Evolutionary conservation across 306 rosid species (phyloP).

Genomic region (Datisca glomerata): DNA sequence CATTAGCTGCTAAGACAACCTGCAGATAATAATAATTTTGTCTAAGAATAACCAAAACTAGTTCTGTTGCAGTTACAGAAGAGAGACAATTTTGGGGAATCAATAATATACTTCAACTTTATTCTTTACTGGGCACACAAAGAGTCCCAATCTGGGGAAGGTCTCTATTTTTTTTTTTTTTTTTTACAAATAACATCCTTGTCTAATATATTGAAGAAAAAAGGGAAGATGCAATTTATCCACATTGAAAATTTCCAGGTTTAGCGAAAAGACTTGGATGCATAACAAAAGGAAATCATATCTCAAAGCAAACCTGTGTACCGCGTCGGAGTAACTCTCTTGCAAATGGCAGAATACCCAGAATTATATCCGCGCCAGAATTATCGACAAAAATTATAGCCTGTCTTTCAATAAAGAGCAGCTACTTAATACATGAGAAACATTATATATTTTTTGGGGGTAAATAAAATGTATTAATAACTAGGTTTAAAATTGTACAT

Average conservation of each 20-base stretch:
- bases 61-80: too few relatives aligned
- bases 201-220: background rate
- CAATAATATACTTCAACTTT: too few relatives aligned
- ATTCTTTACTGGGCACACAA: too few relatives aligned
- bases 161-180: too few relatives aligned
- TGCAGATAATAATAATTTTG: too few relatives aligned
- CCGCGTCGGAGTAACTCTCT: slow-evolving; percentile 84
- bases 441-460: too few relatives aligned
- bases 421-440: slow-evolving; percentile 16
- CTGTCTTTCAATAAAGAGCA: slow-evolving; percentile 28
- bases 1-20: slow-evolving; percentile 97
- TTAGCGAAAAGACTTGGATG: background rate
- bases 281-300: slow-evolving; percentile 1
- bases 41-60: too few relatives aligned
- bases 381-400: slow-evolving; percentile 89
- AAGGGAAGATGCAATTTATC: background rate
- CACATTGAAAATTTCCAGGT: slow-evolving; percentile 5
- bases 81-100: too few relatives aligned
- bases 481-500: too few relatives aligned
- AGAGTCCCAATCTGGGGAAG: too few relatives aligned
- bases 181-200: background rate
- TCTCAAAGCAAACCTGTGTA: slow-evolving; percentile 52
- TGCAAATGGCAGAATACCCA: slow-evolving; percentile 94
- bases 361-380: slow-evolving; percentile 92
- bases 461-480: too few relatives aligned